Base-by-base conservation (phyloP, 2,329 filamentous ascomycete species). In the Zalaria obscura region DNA sequence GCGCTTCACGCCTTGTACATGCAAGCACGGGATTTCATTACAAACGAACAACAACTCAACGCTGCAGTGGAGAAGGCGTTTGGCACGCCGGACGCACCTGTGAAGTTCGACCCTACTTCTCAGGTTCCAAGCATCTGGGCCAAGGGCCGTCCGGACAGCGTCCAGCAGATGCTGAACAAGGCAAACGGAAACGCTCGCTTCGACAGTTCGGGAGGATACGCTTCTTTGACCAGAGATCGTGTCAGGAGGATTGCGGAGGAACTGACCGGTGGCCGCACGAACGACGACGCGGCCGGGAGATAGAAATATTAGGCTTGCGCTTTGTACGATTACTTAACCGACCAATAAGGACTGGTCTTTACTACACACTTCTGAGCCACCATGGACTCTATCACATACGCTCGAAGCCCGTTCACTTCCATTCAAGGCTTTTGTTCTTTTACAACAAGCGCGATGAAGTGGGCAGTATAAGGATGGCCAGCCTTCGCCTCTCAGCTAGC, bases 1-100 rank as follows among this genome's bases (percentile, higher is more conserved):
- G 73, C 80, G 10, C 65, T 98, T 27, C 85, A 94, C 62, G 78
- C 84, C 44, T 73, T 98, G 8, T 98, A 98, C 64, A 83, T 91
- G 65, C 83, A 87, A 52, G 87, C 91, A 4, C 75, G 82, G 26
- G 68, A 76, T 33, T 98, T 96, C 64, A 95, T 98, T 56, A 79
- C 86, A 11, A 79, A 73, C 25, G 87, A 93, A 58, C 65, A 72
- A 39, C 80, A 93, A 58, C 73, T 98, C 29, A 73, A 83, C 51
- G 68, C 69, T 10, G 73, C 78, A 49, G 79, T 95, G 43, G 81
- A 93, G 25, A 65, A 70, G 47, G 70, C 80, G n/a, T 98, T 95
- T 63, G 72, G 76, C 10, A 75, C 78, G 26, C 70, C 75, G 5
- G 61, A 65, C 26, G 42, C 53, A 5, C 66, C 58, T 0, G 45